Evolutionary conservation across 2,329 filamentous ascomycete species (phyloP).

Genomic region (Ambrosiella beaveri): DNA sequence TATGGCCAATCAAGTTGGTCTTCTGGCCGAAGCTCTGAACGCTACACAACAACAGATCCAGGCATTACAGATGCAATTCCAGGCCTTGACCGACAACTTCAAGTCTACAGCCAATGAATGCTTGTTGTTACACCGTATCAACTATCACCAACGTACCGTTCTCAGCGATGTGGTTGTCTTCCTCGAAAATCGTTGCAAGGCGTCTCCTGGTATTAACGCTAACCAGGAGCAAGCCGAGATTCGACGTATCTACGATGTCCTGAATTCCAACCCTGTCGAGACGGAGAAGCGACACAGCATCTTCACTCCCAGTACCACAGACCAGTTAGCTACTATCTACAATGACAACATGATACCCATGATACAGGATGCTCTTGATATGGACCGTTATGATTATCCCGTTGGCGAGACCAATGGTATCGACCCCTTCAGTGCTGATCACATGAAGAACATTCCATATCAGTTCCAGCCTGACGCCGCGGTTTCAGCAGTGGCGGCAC

Average conservation of each 20-base stretch:
- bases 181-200: conserved; percentile 18
- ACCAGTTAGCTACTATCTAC: conserved; percentile 10
- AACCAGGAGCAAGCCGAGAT: conserved; percentile 21
- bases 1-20: conserved; percentile 49
- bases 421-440: conserved; percentile 84
- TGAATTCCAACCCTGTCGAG: conserved; percentile 2
- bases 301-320: conserved; percentile 8
- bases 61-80: conserved; percentile 67
- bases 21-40: conserved; percentile 7
- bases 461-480: conserved; percentile 26
- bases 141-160: conserved; percentile 32
- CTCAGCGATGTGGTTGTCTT: conserved; percentile 40
- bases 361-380: conserved; percentile 38
- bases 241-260: conserved; percentile 30
- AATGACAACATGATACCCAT: conserved; percentile 22
- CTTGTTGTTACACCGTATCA: conserved; percentile 30
- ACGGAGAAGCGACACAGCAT: conserved; percentile 9
- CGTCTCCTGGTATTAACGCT: conserved; percentile 7
- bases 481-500: background rate
- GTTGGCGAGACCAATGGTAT: conserved; percentile 83
- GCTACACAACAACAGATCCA: conserved; percentile 22
- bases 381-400: conserved; percentile 54
- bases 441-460: conserved; percentile 89
- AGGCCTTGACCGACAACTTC: conserved; percentile 52
- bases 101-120: conserved; percentile 42